Conservation (phyloP, 179 eudicot genomes). For the Sideroxylon spinosum region DNA sequence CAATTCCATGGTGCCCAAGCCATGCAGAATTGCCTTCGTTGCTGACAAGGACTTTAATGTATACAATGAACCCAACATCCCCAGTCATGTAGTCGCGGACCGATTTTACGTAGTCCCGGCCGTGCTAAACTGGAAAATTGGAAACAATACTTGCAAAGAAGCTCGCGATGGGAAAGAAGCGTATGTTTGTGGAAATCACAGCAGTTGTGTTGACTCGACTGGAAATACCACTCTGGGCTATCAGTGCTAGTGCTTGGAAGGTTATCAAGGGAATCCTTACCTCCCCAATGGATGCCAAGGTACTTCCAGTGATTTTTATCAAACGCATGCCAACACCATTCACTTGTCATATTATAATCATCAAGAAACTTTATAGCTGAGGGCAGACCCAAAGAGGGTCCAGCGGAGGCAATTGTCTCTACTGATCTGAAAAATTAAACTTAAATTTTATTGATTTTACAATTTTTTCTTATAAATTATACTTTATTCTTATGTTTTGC, state of each 20-base stretch:
- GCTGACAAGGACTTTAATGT: neutral
- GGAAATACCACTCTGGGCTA: neutral
- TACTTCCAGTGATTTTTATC: no score
- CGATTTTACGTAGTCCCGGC: neutral
- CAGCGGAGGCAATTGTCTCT: no score
- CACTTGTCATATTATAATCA: no score
- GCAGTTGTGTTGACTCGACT: neutral
- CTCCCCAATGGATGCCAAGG: conserved; percentile 19
- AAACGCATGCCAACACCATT: no score
- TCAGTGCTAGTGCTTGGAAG: neutral
- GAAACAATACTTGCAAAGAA: neutral
- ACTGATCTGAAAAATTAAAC: no score
- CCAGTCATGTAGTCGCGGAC: neutral
- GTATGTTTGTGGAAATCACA: neutral
- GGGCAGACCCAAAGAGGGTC: no score
- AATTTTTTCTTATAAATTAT: no score
- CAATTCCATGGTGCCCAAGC: neutral
- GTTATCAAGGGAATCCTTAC: conserved; percentile 16
- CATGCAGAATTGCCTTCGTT: neutral
- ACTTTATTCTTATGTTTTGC: no score
- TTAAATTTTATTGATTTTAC: no score
- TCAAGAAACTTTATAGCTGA: no score
- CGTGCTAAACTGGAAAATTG: neutral
- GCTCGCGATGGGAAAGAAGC: neutral
- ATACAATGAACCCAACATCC: neutral